Evolutionary conservation across 2,329 filamentous ascomycete genomes (phyloP).

Genomic region (Fusarium pininemorale): DNA sequence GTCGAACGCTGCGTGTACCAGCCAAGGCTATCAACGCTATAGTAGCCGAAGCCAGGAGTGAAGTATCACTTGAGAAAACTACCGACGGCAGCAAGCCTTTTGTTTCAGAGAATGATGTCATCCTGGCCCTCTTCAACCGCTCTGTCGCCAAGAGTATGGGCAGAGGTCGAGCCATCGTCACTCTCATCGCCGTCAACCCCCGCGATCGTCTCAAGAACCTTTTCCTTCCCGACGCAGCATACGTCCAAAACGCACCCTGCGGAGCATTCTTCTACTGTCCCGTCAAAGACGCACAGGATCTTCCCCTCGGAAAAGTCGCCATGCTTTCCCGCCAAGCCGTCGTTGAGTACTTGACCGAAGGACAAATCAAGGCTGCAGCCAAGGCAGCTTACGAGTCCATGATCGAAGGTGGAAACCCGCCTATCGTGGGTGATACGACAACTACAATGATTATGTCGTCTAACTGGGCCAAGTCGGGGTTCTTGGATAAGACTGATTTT

Average conservation of each 20-base stretch:
- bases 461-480: not conserved
- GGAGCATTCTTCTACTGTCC: not conserved
- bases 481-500: not conserved
- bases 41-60: not conserved
- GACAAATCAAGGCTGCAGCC: not conserved
- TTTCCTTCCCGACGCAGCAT: not conserved
- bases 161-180: not conserved
- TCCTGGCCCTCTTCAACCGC: not conserved
- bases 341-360: not conserved
- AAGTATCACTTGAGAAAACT: not conserved
- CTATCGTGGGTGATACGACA: not conserved
- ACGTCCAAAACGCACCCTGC: not conserved
- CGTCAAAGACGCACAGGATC: not conserved
- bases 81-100: not conserved
- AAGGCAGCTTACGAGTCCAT: not conserved
- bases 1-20: not conserved
- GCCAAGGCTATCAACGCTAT: not conserved
- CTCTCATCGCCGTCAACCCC: not conserved
- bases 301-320: not conserved
- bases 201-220: not conserved
- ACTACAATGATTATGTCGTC: not conserved
- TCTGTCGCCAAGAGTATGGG: not conserved
- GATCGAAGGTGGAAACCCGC: not conserved
- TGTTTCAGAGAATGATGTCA: not conserved
- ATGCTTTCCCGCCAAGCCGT: not conserved